Conservation (phyloP, 768 basidiomycete genomes). For the Xerocomus spinulosus region DNA sequence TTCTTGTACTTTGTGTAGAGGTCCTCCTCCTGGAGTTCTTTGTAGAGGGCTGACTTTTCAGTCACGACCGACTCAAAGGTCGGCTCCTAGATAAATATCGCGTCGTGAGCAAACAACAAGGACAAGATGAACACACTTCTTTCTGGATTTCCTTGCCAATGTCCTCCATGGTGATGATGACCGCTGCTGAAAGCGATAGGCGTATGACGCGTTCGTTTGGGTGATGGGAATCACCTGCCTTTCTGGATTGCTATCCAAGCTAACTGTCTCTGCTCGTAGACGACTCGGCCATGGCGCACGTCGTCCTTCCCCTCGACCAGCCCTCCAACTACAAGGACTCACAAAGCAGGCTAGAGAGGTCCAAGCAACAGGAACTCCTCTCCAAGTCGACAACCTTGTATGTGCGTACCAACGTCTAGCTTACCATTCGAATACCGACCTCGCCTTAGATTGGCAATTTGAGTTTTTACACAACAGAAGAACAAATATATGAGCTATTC, state of each 20-base stretch:
- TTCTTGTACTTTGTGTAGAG: conserved; percentile 97
- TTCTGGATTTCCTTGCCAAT: conserved; percentile 81
- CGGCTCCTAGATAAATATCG: conserved; percentile 57
- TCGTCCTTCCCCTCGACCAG: conserved; percentile 80
- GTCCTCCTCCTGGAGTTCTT: conserved; percentile 87
- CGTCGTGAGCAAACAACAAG: conserved; percentile 1
- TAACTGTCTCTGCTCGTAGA: no score
- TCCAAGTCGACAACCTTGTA: conserved; percentile 86
- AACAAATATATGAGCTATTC: conserved; percentile 93
- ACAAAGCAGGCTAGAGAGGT: conserved; percentile 73
- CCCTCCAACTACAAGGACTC: conserved; percentile 98
- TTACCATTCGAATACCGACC: conserved; percentile 17
- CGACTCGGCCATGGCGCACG: conserved; percentile 71
- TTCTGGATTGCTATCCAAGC: conserved; percentile 10
- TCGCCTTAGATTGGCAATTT: conserved; percentile 74
- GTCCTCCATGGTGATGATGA: conserved; percentile 66
- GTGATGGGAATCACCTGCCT: conserved; percentile 29
- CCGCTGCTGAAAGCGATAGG: conserved; percentile 7
- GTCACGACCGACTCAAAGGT: conserved; percentile 83
- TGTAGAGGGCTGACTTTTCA: conserved; percentile 84
- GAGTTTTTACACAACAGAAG: conserved; percentile 93
- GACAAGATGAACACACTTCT: conserved; percentile 48
- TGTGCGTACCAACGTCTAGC: conserved; percentile 44
- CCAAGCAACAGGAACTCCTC: conserved; percentile 76
- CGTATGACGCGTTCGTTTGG: conserved; percentile 28